Evolutionary conservation across 306 rosid genomes (phyloP).

Genomic region (Malus asiatica): DNA sequence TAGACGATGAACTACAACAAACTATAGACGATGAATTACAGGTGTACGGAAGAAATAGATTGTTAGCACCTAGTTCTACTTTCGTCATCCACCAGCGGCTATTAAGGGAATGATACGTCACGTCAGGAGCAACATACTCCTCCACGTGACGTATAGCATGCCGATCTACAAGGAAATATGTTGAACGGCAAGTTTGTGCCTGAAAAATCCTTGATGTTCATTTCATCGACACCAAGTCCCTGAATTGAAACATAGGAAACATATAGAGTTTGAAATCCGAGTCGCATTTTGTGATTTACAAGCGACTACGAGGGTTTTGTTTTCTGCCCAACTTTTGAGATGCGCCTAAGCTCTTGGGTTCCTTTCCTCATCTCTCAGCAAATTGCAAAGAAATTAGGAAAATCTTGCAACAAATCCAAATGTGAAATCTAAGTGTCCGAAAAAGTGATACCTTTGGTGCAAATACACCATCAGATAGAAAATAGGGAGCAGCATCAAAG

Average conservation of each 20-base stretch:
- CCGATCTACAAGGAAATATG: neutral
- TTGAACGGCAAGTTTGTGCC: neutral
- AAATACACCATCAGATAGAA: constrained; percentile 76
- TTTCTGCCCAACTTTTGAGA: constrained; percentile 54
- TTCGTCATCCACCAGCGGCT: neutral
- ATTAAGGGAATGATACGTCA: neutral
- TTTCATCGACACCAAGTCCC: neutral
- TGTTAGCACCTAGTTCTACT: neutral
- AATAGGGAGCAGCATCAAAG: constrained; percentile 80
- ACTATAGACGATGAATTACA: neutral
- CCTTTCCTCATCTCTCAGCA: constrained; percentile 61
- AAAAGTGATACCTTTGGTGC: constrained; percentile 56
- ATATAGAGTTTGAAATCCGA: neutral
- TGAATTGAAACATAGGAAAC: neutral
- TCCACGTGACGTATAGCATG: too few relatives aligned
- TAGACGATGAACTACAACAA: neutral
- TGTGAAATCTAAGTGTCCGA: constrained; percentile 12
- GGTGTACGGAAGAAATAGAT: neutral
- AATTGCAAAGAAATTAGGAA: constrained; percentile 16
- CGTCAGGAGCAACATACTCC: neutral
- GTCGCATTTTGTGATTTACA: constrained; percentile 17
- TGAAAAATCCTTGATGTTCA: neutral
- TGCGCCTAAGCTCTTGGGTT: constrained; percentile 72
- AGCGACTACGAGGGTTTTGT: constrained; percentile 56
- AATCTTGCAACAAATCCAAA: neutral